Conservation (phyloP, 2,329 filamentous ascomycete species). For the Esteya vermicola region DNA sequence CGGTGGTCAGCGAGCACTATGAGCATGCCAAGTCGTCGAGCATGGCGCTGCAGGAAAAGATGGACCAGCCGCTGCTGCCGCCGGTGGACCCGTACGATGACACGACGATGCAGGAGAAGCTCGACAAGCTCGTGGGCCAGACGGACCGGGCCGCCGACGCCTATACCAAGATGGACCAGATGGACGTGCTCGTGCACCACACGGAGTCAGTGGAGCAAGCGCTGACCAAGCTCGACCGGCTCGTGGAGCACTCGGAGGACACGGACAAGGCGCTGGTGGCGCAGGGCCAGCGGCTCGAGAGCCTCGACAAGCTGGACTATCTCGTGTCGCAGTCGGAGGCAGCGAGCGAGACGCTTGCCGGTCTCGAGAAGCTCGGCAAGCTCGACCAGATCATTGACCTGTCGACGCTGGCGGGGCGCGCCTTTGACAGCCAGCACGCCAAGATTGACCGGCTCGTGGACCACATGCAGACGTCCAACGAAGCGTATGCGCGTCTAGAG, state of each 20-base stretch:
- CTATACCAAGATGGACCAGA: constrained; percentile 8
- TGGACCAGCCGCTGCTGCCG: constrained; percentile 44
- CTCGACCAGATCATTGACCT: constrained; percentile 8
- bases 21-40: constrained; percentile 65
- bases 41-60: constrained; percentile 39
- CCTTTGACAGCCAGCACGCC: constrained; percentile 8
- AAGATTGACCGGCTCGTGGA: constrained; percentile 7
- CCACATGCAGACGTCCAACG: background rate
- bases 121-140: constrained; percentile 46
- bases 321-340: constrained; percentile 49
- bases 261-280: constrained; percentile 6
- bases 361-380: constrained; percentile 20
- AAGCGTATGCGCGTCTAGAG: background rate
- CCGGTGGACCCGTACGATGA: constrained; percentile 53
- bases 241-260: constrained; percentile 9
- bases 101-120: constrained; percentile 41
- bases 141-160: constrained; percentile 55
- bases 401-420: constrained; percentile 5
- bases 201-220: background rate
- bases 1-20: constrained; percentile 72
- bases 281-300: constrained; percentile 3
- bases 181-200: constrained; percentile 2
- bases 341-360: constrained; percentile 56
- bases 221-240: constrained; percentile 1
- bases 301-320: constrained; percentile 17